These are phyloP conservation scores for Veloporphyrellus conicus DNA, from an alignment of 1,284 basidiomycete species.

Conservation along the genomic window DNA sequence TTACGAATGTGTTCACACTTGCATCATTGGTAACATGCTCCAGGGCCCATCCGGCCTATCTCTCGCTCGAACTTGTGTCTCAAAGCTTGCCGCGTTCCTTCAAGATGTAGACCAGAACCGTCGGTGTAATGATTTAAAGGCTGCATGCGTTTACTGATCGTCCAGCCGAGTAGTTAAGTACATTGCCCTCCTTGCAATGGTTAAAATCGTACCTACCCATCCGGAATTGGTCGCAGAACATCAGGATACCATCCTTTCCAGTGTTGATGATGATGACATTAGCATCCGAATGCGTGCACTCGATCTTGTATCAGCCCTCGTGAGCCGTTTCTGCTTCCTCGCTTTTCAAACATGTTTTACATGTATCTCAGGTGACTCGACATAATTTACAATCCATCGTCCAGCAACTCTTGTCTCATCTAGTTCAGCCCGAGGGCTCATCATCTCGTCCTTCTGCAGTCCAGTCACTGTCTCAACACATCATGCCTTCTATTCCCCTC, in stretches of 20 bases:
- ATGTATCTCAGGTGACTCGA: constrained; percentile 61
- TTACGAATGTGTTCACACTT: constrained; percentile 98
- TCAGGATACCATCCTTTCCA: constrained; percentile 86
- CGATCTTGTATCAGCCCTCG: constrained; percentile 92
- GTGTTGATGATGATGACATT: constrained; percentile 90
- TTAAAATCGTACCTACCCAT: constrained; percentile 92
- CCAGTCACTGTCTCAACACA: constrained; percentile 55
- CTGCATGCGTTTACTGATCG: constrained; percentile 20
- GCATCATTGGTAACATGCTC: constrained; percentile 96
- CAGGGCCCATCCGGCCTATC: constrained; percentile 74
- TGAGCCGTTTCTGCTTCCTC: constrained; percentile 34
- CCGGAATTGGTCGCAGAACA: constrained; percentile 89
- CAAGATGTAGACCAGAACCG: constrained; percentile 94
- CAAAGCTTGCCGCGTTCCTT: constrained; percentile 90
- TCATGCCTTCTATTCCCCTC: constrained; percentile 39
- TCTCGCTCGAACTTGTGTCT: constrained; percentile 85
- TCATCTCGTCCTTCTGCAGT: constrained; percentile 53
- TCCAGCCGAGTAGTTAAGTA: constrained; percentile 73
- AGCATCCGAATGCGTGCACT: constrained; percentile 94
- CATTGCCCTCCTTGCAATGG: constrained; percentile 91
- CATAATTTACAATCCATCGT: constrained; percentile 86
- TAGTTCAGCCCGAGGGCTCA: constrained; percentile 61
- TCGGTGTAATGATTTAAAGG: constrained; percentile 37
- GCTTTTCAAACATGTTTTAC: neutral
- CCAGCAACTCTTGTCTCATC: constrained; percentile 81